Conservation (phyloP, 192 early-diverging fungal genomes). For the Rhizoclosmatium globosum region DNA sequence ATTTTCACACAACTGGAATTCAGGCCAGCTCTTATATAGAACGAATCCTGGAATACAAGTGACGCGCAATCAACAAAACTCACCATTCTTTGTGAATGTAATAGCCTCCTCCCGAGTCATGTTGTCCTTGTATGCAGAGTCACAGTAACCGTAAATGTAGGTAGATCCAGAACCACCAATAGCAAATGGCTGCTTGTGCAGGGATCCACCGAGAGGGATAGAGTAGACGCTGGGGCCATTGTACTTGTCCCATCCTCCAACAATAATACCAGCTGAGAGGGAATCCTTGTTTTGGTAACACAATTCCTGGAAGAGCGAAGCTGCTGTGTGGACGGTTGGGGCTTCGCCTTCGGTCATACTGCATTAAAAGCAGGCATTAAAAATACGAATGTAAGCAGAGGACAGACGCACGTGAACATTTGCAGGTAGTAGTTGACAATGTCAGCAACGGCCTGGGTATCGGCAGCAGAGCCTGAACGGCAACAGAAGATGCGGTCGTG, state of each 20-base stretch:
- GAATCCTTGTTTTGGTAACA: constrained; percentile 93
- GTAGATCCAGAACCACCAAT: constrained; percentile 95
- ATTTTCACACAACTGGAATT: too few relatives aligned
- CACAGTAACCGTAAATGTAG: constrained; percentile 99
- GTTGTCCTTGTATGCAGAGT: constrained; percentile 78
- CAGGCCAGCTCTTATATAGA: too few relatives aligned
- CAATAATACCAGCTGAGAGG: constrained; percentile 93
- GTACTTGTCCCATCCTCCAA: constrained; percentile 95
- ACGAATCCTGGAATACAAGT: too few relatives aligned
- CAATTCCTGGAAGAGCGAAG: constrained; percentile 91
- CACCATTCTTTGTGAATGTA: constrained; percentile 94
- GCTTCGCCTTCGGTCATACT: constrained; percentile 84
- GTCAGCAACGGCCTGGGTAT: constrained; percentile 98
- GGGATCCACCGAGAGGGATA: constrained; percentile 90
- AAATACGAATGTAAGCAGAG: not conserved
- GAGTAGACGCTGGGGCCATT: constrained; percentile 89
- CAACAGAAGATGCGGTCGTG: constrained; percentile 98
- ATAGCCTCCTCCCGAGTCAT: constrained; percentile 91
- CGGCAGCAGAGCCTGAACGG: constrained; percentile 96
- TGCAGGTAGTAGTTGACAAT: constrained; percentile 97
- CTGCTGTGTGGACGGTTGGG: constrained; percentile 87
- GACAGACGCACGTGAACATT: constrained; percentile 78
- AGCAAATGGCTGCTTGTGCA: constrained; percentile 91
- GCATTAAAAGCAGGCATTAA: constrained; percentile 15
- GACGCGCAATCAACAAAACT: not conserved